These are phyloP conservation scores for Mariannaea sp. DNA, from an alignment of 2,329 filamentous ascomycete species.

Conservation along the genomic window DNA sequence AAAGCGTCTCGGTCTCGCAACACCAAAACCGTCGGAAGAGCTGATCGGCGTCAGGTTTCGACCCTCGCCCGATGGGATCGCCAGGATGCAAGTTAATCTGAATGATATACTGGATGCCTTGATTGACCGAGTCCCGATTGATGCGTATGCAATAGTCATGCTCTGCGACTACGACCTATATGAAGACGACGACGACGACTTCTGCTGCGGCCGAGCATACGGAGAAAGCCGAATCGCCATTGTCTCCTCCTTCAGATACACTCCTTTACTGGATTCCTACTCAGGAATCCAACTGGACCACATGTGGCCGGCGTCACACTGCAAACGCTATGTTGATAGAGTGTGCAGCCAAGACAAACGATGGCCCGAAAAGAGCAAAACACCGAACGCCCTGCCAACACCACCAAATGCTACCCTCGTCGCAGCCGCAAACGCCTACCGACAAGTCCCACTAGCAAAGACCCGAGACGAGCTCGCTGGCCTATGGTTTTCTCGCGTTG, in stretches of 20 bases:
- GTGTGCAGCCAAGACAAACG: constrained; percentile 37
- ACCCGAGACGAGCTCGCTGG: constrained; percentile 40
- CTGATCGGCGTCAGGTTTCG: constrained; percentile 58
- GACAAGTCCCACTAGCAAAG: constrained; percentile 23
- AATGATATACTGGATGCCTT: constrained; percentile 64
- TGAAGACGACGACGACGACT: constrained; percentile 68
- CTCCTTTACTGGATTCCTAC: constrained; percentile 53
- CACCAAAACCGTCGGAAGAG: constrained; percentile 33
- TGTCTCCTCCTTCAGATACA: constrained; percentile 65
- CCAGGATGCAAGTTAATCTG: constrained; percentile 60
- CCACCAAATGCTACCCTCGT: constrained; percentile 37
- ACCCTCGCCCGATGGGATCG: constrained; percentile 51
- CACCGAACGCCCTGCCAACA: neutral
- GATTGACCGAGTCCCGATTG: constrained; percentile 55
- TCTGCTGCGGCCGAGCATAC: constrained; percentile 69
- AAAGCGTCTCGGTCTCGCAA: constrained; percentile 52
- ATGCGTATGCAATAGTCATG: constrained; percentile 64
- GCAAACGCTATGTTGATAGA: constrained; percentile 52
- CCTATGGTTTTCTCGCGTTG: constrained; percentile 63
- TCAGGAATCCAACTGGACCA: constrained; percentile 52
- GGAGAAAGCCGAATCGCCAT: constrained; percentile 66
- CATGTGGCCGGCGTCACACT: constrained; percentile 69
- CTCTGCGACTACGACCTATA: constrained; percentile 67
- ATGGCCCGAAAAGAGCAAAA: constrained; percentile 1
- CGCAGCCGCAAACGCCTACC: constrained; percentile 42